A percentile compares a stretch with the other conserved stretches of the same genome.
These are phyloP conservation scores for Jasminum sambac DNA, from an alignment of 257 asterid species.

Conservation along the genomic window DNA sequence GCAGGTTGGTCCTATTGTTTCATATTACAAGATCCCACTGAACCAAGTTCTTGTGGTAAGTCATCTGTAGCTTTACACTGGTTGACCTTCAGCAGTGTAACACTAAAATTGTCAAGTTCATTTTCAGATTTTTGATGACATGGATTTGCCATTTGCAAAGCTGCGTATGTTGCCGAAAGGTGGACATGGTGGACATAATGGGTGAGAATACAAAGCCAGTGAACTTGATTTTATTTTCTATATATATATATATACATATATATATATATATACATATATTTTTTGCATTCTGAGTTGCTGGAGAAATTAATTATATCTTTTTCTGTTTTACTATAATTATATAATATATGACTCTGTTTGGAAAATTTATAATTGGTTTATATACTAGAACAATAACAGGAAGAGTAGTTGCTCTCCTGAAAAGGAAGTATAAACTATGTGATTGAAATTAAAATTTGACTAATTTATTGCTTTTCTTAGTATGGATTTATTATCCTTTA, in stretches of 20 bases:
- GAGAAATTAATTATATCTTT: too few relatives aligned
- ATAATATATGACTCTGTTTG: too few relatives aligned
- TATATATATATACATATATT: too few relatives aligned
- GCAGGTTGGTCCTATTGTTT: slow-evolving; percentile 89
- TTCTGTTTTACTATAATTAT: too few relatives aligned
- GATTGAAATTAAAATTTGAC: too few relatives aligned
- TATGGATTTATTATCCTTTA: slow-evolving; percentile 17
- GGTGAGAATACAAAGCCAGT: slow-evolving; percentile 47
- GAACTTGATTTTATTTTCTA: slow-evolving; percentile 15
- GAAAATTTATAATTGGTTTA: too few relatives aligned
- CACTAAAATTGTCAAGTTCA: slow-evolving; percentile 11
- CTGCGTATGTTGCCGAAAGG: slow-evolving; percentile 91
- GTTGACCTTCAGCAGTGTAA: slow-evolving; percentile 10
- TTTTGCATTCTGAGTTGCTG: slow-evolving; percentile 1
- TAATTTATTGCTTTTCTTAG: slow-evolving; percentile 1
- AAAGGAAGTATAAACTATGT: too few relatives aligned
- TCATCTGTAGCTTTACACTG: slow-evolving; percentile 18
- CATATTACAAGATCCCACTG: slow-evolving; percentile 89
- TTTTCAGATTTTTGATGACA: slow-evolving; percentile 81
- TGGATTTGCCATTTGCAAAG: slow-evolving; percentile 91
- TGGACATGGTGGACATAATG: slow-evolving; percentile 98
- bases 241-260: too few relatives aligned
- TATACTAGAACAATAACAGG: too few relatives aligned
- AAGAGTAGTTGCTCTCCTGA: too few relatives aligned
- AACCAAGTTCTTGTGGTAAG: slow-evolving; percentile 92